Percentiles rank a stretch among this genome's conserved stretches.
These are phyloP conservation scores for Neckera pumila DNA, from an alignment of 225 moss, liverwort and hornwort species.

Conservation along the genomic window DNA sequence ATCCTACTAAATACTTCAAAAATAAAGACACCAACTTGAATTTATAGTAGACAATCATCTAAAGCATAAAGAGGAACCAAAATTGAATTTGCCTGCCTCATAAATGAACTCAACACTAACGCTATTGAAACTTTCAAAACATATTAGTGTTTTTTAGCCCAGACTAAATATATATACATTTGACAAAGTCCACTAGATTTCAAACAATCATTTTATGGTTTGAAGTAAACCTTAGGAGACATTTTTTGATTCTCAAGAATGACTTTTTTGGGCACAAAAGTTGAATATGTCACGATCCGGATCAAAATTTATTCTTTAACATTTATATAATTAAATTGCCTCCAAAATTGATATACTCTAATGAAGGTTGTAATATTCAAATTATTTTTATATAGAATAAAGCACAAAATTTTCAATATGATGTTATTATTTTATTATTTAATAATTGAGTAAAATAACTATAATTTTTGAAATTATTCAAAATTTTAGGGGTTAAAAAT, in stretches of 20 bases:
- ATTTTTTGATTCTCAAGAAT: accelerated
- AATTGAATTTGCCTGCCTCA: background rate
- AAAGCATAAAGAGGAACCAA: background rate
- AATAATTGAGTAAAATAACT: background rate
- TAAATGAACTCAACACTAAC: background rate
- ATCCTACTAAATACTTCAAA: background rate
- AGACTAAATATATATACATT: background rate
- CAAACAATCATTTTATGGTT: background rate
- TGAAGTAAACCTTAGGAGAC: background rate
- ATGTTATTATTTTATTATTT: background rate
- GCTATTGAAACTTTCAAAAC: background rate
- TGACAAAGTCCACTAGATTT: background rate
- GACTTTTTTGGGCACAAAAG: background rate
- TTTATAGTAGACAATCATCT: background rate
- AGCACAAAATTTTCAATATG: background rate
- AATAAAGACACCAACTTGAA: background rate
- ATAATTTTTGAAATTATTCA: background rate
- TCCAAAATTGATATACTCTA: background rate
- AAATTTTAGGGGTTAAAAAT: too few relatives aligned
- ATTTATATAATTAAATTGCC: background rate
- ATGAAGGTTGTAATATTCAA: background rate
- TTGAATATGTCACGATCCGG: accelerated
- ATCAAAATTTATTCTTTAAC: background rate
- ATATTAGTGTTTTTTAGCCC: too few relatives aligned
- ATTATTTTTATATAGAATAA: background rate